Percentiles rank a stretch among this genome's conserved stretches.
Evolutionary conservation across 2,329 filamentous ascomycete species (phyloP).

Genomic region (Aspergillus transmontanensis): DNA sequence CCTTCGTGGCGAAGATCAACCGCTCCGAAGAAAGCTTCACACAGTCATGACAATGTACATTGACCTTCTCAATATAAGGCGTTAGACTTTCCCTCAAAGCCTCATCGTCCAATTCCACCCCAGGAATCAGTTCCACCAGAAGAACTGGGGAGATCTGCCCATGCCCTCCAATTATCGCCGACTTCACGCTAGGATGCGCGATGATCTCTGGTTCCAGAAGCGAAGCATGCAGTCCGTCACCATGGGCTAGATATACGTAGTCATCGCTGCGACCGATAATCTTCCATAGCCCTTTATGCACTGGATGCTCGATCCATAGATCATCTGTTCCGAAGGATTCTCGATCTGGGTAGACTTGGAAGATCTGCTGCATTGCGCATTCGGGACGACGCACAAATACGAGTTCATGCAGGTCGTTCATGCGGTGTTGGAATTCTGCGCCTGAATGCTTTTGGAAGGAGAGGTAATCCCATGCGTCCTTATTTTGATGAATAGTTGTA

Average conservation of each 20-base stretch:
- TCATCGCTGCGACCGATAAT: constrained; percentile 28
- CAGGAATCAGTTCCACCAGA: neutral
- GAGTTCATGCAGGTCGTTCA: neutral
- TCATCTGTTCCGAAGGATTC: constrained; percentile 26
- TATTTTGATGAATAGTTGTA: neutral
- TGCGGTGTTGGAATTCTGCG: neutral
- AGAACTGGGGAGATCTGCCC: constrained; percentile 23
- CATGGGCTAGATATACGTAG: constrained; percentile 19
- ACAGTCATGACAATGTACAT: neutral
- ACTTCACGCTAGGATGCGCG: constrained; percentile 21
- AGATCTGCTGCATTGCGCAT: constrained; percentile 20
- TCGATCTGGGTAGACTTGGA: constrained; percentile 21
- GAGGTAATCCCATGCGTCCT: neutral
- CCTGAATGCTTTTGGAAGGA: neutral
- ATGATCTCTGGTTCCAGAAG: constrained; percentile 26
- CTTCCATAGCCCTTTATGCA: constrained; percentile 26
- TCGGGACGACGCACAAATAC: neutral
- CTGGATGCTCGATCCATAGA: constrained; percentile 26
- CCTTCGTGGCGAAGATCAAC: neutral
- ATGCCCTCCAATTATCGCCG: constrained; percentile 26
- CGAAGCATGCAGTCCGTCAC: constrained; percentile 26
- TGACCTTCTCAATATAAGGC: neutral
- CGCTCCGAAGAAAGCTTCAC: neutral
- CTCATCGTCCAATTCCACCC: neutral
- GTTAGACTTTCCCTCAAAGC: neutral